phyloP scores from a whole-genome alignment of 2,329 filamentous ascomycete genomes.

The Neoascochyta sp. region DNA sequence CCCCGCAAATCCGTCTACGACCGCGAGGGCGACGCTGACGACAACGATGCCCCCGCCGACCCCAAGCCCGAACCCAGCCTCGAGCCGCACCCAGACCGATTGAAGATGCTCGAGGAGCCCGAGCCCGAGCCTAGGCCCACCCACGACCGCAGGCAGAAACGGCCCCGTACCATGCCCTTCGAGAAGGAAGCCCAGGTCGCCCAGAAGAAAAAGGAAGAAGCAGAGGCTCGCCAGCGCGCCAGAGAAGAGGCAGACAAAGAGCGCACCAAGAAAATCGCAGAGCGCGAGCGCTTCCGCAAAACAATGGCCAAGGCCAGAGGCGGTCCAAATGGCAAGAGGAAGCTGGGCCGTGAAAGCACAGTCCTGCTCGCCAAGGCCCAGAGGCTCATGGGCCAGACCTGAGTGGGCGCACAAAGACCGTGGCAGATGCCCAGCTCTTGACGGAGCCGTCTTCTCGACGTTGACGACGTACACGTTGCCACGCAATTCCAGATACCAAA shows the following conservation, averaged over 20 bases:
- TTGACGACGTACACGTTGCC: no score
- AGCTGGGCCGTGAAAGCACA: slow-evolving; percentile 75
- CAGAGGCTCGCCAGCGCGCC: slow-evolving; percentile 56
- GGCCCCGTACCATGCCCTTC: slow-evolving; percentile 39
- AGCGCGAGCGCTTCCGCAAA: slow-evolving; percentile 68
- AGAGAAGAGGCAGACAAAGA: slow-evolving; percentile 63
- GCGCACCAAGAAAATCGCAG: slow-evolving; percentile 51
- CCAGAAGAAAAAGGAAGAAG: slow-evolving; percentile 57
- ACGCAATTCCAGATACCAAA: no score
- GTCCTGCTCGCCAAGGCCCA: slow-evolving; percentile 75
- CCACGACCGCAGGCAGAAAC: slow-evolving; percentile 21
- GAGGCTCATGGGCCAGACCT: slow-evolving; percentile 56
- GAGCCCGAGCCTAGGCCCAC: slow-evolving; percentile 19
- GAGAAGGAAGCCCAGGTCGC: slow-evolving; percentile 46
- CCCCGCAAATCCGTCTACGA: slow-evolving; percentile 34
- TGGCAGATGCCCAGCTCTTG: no score
- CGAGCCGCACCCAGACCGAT: slow-evolving; percentile 59
- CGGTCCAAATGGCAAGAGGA: slow-evolving; percentile 67
- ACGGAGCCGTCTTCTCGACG: no score
- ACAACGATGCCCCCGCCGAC: slow-evolving; percentile 18
- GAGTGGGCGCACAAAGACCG: no score
- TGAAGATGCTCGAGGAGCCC: slow-evolving; percentile 54
- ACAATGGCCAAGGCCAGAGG: slow-evolving; percentile 61
- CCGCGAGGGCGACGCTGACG: slow-evolving; percentile 22
- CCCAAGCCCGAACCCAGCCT: slow-evolving; percentile 35